Evolutionary conservation across 805 yeast genomes (phyloP).

Genomic region (Candida lessepsii): DNA sequence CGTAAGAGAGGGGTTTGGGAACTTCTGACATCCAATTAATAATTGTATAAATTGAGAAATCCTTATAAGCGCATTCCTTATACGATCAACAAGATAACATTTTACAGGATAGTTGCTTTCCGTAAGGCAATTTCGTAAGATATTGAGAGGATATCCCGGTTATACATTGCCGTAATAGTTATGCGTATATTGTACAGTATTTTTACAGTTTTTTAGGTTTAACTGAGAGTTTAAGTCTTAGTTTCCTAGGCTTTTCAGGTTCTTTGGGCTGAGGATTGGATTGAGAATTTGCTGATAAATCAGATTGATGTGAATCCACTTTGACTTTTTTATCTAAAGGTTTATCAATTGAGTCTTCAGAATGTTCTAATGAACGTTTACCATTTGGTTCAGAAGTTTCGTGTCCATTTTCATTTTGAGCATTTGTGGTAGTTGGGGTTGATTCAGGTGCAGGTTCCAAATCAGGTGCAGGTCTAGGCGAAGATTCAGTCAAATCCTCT

Average conservation of each 20-base stretch:
- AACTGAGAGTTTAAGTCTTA: conserved; percentile 7
- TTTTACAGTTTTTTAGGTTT: conserved; percentile 10
- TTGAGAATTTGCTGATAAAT: neutral
- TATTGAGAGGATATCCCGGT: neutral
- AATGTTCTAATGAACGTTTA: neutral
- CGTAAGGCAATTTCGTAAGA: neutral
- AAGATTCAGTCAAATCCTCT: too few species aligned
- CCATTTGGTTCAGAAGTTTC: neutral
- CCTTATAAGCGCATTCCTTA: conserved; percentile 2
- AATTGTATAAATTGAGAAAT: neutral
- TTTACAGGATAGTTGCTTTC: neutral
- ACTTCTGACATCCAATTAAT: too few species aligned
- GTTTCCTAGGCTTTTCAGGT: conserved; percentile 2
- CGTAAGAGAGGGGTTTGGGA: neutral
- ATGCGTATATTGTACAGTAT: conserved; percentile 7
- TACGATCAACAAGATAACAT: too few species aligned
- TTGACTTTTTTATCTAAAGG: neutral
- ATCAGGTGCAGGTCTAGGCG: too few species aligned
- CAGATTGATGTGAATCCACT: neutral
- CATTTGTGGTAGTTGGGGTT: neutral
- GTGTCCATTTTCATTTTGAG: neutral
- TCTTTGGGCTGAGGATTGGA: neutral
- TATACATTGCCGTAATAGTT: neutral
- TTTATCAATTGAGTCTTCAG: neutral
- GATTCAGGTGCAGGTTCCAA: too few species aligned